Percentiles rank a stretch among this genome's conserved stretches.
Conservation (phyloP, 2,329 filamentous ascomycete species). For the Trichoderma atroviride region DNA sequence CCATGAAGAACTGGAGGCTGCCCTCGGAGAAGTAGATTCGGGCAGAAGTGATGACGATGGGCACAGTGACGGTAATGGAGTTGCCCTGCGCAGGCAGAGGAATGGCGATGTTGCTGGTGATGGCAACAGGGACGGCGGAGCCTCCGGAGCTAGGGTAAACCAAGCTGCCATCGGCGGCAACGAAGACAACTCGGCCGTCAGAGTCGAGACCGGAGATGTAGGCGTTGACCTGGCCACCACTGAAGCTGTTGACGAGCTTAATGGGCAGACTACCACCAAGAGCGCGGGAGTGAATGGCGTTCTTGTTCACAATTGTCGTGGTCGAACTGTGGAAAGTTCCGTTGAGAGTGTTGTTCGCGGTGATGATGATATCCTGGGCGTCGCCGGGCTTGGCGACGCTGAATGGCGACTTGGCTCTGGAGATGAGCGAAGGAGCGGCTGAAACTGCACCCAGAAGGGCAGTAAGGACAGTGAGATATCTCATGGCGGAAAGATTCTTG, state of each 20-base stretch:
- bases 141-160: slow-evolving; percentile 47
- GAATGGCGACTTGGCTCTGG: not conserved
- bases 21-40: slow-evolving; percentile 52
- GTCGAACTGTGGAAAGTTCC: slow-evolving; percentile 1
- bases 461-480: not conserved
- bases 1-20: slow-evolving; percentile 47
- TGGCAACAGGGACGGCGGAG: slow-evolving; percentile 40
- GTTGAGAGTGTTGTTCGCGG: slow-evolving; percentile 9
- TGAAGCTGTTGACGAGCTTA: slow-evolving; percentile 49
- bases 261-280: slow-evolving; percentile 33
- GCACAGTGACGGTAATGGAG: slow-evolving; percentile 44
- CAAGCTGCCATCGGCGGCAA: slow-evolving; percentile 44
- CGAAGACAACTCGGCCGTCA: slow-evolving; percentile 45
- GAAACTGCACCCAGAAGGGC: slow-evolving; percentile 13
- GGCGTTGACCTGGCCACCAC: slow-evolving; percentile 43
- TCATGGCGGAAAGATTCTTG: not conserved
- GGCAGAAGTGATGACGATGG: slow-evolving; percentile 46
- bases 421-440: not conserved
- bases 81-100: slow-evolving; percentile 44
- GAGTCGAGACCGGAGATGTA: slow-evolving; percentile 51
- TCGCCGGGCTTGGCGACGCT: not conserved
- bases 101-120: slow-evolving; percentile 49
- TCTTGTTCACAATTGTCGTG: not conserved
- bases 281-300: not conserved
- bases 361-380: not conserved